Base-by-base conservation (phyloP, 495 filamentous ascomycete genomes). In the Chaetomium cochliodes region DNA sequence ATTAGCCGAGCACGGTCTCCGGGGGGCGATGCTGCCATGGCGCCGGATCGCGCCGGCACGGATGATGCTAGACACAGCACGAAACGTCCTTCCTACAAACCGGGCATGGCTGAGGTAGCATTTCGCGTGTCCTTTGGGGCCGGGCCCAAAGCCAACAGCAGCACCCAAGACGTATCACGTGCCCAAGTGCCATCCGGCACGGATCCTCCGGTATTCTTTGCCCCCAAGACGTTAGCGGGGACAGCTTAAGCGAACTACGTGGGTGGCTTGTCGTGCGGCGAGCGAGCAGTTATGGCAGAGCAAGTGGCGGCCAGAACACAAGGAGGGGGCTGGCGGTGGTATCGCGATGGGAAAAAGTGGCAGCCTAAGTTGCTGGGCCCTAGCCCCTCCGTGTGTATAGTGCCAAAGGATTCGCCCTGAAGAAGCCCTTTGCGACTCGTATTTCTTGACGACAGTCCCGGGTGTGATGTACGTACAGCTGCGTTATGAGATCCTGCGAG, bases 261-360 rank as follows among this genome's bases (percentile, higher is more conserved):
- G 2, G 26, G 56, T 58, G 56, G 37, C 56, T 58, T 44, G 56
- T 58, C 54, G 12, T 58, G 56, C 56, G 56, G 56, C 56, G 41
- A 58, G 39, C 39, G 6, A 5, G 22, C 39, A 42, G n/a, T 20
- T 41, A 39, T 44, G 37, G 37, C 39, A 22, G 56, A 46, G 39
- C 23, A 58, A n/a, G 37, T 46, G 56, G 54, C 54, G 54, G 54
- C 54, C 54, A 42, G n/a, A 44, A 26, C 41, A 26, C 37, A 44
- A 44, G 56, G 41, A 44, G n/a, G 55, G 22, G 56, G 56, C 56
- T 58, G 20, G 22, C 23, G 41, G 23, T 44, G 56, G 56, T 52
- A 11, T 46, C 39, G 56, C 13, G n/a, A 46, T 28, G 39, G 13
- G 37, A 30, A 58, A 58, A 46, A 42, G 16, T 44, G 55, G 37